A percentile compares a stretch with the other conserved stretches of the same genome.
These are phyloP conservation scores for Thalassiosira pacifica DNA, from an alignment of 352 stramenopile species.

Conservation along the genomic window DNA sequence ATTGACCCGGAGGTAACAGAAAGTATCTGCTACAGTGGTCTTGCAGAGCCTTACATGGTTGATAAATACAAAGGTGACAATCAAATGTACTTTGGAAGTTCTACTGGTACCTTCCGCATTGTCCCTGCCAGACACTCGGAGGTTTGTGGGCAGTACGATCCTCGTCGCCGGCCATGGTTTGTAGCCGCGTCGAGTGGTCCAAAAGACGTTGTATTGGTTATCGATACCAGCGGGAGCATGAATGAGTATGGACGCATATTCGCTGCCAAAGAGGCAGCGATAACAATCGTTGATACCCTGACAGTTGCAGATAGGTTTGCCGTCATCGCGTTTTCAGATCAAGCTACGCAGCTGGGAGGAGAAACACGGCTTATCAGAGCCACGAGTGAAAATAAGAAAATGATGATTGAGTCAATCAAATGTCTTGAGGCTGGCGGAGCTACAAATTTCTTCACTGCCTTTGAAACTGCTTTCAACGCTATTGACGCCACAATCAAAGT, in stretches of 20 bases:
- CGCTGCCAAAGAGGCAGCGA: constrained; percentile 58
- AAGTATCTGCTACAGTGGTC: constrained; percentile 57
- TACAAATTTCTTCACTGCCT: constrained; percentile 69
- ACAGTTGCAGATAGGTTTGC: constrained; percentile 66
- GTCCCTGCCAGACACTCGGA: constrained; percentile 57
- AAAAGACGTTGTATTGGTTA: constrained; percentile 80
- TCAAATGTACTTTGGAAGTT: constrained; percentile 71
- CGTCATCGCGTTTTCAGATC: constrained; percentile 61
- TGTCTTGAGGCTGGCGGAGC: constrained; percentile 19
- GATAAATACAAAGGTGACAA: constrained; percentile 53
- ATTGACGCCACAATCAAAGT: constrained; percentile 52
- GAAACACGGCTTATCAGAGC: constrained; percentile 40
- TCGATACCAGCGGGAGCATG: constrained; percentile 73
- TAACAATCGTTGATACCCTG: constrained; percentile 64
- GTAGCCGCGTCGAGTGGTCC: constrained; percentile 70
- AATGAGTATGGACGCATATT: constrained; percentile 26
- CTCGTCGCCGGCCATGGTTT: constrained; percentile 74
- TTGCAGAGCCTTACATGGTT: constrained; percentile 64
- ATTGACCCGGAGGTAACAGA: constrained; percentile 54
- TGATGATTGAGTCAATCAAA: constrained; percentile 45
- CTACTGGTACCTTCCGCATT: constrained; percentile 66
- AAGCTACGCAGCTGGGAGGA: constrained; percentile 29
- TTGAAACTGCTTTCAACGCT: constrained; percentile 61
- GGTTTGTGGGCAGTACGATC: constrained; percentile 68
- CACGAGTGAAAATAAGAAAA: constrained; percentile 68